Percentiles rank a stretch among this genome's conserved stretches.
Evolutionary conservation across 163 green algal genomes (phyloP).

Genomic region (Chlorella variabilis): DNA sequence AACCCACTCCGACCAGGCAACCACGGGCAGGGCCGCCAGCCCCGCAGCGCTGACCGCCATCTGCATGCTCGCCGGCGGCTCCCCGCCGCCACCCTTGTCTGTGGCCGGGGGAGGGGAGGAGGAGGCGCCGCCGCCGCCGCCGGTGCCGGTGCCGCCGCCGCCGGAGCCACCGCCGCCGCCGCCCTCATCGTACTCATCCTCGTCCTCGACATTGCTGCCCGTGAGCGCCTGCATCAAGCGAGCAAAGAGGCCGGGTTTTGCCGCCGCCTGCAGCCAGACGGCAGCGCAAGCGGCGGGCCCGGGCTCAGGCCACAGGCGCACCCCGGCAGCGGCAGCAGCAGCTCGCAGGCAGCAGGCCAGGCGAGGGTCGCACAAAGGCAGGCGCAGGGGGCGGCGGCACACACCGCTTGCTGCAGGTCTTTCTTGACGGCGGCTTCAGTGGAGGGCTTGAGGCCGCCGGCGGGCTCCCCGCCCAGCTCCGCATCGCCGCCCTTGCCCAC

Average conservation of each 20-base stretch:
- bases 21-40: constrained; percentile 50
- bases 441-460: constrained; percentile 20
- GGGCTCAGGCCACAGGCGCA: neutral
- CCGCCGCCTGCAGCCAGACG: neutral
- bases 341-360: no score
- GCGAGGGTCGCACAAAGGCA: no score
- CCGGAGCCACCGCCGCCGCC: neutral
- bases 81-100: neutral
- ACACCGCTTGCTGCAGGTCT: constrained; percentile 16
- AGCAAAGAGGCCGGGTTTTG: constrained; percentile 14
- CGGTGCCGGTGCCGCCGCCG: neutral
- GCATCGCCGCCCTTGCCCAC: neutral
- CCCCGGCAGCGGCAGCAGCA: no score
- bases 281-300: neutral
- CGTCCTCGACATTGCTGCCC: neutral
- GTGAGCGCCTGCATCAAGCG: constrained; percentile 22
- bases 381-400: neutral
- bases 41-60: constrained; percentile 12
- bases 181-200: neutral
- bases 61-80: constrained; percentile 20
- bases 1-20: constrained; percentile 56
- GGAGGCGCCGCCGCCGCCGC: neutral
- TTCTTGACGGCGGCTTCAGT: constrained; percentile 15
- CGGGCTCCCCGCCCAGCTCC: neutral
- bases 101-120: neutral